Evolutionary conservation across 2,329 filamentous ascomycete species (phyloP), one percentile per base, ranked within the genome.

Genomic region (Claviceps citrina): DNA sequence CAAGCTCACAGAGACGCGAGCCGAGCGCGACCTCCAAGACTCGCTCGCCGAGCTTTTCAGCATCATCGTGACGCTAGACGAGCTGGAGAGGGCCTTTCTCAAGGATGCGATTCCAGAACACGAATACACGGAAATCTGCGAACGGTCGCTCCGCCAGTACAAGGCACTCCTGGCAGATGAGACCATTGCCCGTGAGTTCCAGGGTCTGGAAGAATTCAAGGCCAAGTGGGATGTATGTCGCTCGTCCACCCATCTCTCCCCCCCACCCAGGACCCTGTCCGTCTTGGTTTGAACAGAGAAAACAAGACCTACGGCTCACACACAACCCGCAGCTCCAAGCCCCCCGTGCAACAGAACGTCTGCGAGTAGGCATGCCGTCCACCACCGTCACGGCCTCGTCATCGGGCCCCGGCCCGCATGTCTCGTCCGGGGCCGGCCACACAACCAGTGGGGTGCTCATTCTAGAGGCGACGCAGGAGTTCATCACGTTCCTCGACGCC

Each of bases 1-100:
- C 51, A 94, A 94, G 62, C 73, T 98, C 44, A 78, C 85, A 37
- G 80, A 84, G 30, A 93, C 81, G 18, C 78, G 83, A 49, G 81
- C 84, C 31, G 89, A 96, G 63, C 80, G 89, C 45, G 87, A 98
- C 56, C 70, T 96, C 1, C 85, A 95, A 59, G 91, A 96, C 55
- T 96, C 91, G 1, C 76, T 98, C 12, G 91, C 89, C 41, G 91
- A 98, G 62, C 79, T 98, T 19, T 98, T 96, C 63, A 94, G 87
- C 63, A 96, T 98, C 49, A 89, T 98, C 28, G 75, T 95, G 45
- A 96, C 91, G 0, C 69, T 98, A 3, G 91, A 98, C 56, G 86
- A 93, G 47, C 73, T 98, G 2, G 91, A 98, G 55, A 94, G 93
- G 59, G 93, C 89, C 0, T 98, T 94, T 55, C 74, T 98, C 30